phyloP scores from a whole-genome alignment of 139 green algal genomes.

The Auxenochlorella protothecoides region DNA sequence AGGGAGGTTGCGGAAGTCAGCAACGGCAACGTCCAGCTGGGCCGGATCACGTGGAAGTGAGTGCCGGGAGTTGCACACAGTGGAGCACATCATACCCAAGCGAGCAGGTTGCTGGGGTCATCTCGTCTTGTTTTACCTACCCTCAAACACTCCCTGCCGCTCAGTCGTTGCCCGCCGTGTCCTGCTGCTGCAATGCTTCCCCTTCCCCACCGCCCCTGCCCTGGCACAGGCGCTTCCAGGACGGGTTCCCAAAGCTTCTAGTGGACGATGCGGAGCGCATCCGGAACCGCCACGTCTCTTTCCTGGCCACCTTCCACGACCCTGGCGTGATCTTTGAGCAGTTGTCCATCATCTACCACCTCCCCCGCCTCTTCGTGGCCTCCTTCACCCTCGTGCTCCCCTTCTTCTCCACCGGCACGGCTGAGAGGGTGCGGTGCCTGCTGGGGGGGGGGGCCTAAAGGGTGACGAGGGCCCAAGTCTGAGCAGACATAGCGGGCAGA shows the following conservation, averaged over 20 bases:
- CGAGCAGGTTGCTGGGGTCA: too few species aligned
- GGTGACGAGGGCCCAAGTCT: neutral
- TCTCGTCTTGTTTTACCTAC: too few species aligned
- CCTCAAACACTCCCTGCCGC: neutral
- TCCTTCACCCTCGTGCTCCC: conserved; percentile 96
- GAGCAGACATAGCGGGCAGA: neutral
- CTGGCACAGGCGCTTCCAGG: conserved; percentile 53
- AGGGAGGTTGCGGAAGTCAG: conserved; percentile 53
- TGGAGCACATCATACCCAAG: too few species aligned
- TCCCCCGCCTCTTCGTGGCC: conserved; percentile 88
- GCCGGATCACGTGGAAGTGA: conserved; percentile 77
- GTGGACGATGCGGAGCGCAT: conserved; percentile 83
- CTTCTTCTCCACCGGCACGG: conserved; percentile 95
- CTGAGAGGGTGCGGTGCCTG: conserved; percentile 40
- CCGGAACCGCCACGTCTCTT: conserved; percentile 89
- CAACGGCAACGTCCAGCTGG: conserved; percentile 56
- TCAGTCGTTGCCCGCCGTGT: neutral
- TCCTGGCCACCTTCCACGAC: conserved; percentile 91
- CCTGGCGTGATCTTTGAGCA: conserved; percentile 90
- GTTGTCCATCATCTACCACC: conserved; percentile 92
- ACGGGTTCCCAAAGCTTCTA: conserved; percentile 99
- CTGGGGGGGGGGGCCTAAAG: neutral
- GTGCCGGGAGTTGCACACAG: neutral
- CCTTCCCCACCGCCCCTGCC: neutral
- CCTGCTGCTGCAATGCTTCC: neutral